Base-by-base conservation (phyloP, 2,329 filamentous ascomycete genomes). In the Pezicula neosporulosa region DNA sequence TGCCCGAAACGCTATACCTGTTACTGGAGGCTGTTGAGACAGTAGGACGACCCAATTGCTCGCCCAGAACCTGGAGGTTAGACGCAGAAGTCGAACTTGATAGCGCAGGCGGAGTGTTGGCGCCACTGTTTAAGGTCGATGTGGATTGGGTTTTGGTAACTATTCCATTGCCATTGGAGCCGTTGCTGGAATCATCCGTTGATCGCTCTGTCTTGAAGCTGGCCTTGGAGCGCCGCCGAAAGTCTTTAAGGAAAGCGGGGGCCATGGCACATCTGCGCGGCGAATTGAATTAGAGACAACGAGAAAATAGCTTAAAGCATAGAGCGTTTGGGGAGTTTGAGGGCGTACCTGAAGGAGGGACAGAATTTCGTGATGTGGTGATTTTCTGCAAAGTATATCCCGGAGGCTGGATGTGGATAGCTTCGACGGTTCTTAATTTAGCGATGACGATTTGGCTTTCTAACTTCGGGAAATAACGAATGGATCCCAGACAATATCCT, bases 141-240 rank as follows among this genome's bases (percentile, higher is more conserved):
- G 81, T 79, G 12, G 81, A 84, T 58, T 80, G 77, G 65, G 79
- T 87, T 12, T 82, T 83, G 36, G 81, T 80, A 48, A 82, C 77
- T 30, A 81, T 83, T 60, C 77, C 80, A 60, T 81, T 77, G 63
- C 76, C 80, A 38, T 70, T 70, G 60, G 75, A 68, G 46, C 72
- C 76, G 64, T 83, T 82, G 66, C 81, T 84, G 8, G 77, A 78
- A 61, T 86, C 82, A 33, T 33, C 30, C 12, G 30, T 33, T 33
- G 30, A 33, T 33, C 76, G 77, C 38, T 81, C 79, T 44, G 82
- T 85, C 53, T 80, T 83, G 71, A 91, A 86, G 74, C 85, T 91
- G 54, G 85, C 81, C 68, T 78, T 86, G 51, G 89, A 94, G 61
- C 86, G 85, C 61, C 89, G 83, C 61, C 89, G 87, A 51, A 96